Base-by-base conservation (phyloP, 768 basidiomycete species). In the Royoungia palumana region DNA sequence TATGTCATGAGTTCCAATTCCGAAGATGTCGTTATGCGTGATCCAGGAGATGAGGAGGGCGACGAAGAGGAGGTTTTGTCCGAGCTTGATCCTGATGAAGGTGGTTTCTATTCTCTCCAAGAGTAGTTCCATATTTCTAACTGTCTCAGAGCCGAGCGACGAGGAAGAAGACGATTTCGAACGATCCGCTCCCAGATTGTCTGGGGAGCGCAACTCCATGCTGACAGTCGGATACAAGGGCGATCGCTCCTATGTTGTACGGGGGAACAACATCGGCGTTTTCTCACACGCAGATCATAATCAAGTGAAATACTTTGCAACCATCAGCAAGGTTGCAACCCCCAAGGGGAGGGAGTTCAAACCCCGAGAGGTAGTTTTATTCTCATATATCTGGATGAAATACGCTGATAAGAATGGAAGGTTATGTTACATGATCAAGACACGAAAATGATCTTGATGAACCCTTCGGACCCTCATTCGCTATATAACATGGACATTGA, bases 381-480 rank as follows among this genome's bases (percentile, higher is more conserved):
- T 22, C 35, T 25, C n/a, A 36, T 37, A 5, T 28, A 44, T 28
- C 5, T 32, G 9, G 24, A 41, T n/a, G 17, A 21, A 12, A 32
- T 25, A 28, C 56, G 3, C 51, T 55, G 47, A 58, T 24, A 16
- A 49, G 28, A 50, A 35, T 28, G 40, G 21, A 62, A 96, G 93
- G 83, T 95, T 58, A 95, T 97, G 94, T 71, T 97, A 28, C 94
- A 97, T 64, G 89, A 95, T 56, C 91, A 94, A 82, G 96, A 99
- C 67, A 80, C 82, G 37, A 92, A 91, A 71, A 94, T 99, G 94
- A 72, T 99, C 46, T 65, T 99, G 47, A 89, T 90, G 81, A 87
- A 96, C 63, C 83, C 91, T 4, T 65, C 70, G 34, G 82, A 92
- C 34, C 83, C 87, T 4, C 82, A 91, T 59, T 85, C 93, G 0